Conservation (phyloP, 805 yeast species). For the Wickerhamomyces mucosus region DNA sequence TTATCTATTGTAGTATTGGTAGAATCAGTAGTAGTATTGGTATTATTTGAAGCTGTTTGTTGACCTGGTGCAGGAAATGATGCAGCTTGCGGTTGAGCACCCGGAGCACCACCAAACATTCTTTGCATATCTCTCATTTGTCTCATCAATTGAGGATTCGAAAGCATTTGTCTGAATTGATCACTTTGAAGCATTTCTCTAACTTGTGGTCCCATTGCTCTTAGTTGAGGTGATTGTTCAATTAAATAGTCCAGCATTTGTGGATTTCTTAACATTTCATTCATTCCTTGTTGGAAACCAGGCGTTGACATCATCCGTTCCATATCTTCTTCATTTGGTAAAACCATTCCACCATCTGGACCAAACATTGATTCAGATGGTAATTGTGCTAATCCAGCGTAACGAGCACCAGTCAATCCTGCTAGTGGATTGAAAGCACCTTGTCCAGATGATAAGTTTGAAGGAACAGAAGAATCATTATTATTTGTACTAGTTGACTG, state of each 20-base stretch:
- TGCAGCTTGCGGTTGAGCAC: constrained; percentile 19
- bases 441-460: constrained; percentile 77
- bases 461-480: constrained; percentile 40
- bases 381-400: constrained; percentile 84
- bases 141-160: constrained; percentile 81
- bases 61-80: constrained; percentile 45
- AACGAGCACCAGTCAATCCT: constrained; percentile 89
- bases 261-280: constrained; percentile 76
- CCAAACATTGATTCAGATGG: constrained; percentile 88
- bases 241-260: constrained; percentile 80
- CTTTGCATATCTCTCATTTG: constrained; percentile 71
- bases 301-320: constrained; percentile 74
- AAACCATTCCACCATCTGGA: constrained; percentile 81
- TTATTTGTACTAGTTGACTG: constrained; percentile 39
- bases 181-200: constrained; percentile 82
- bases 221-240: constrained; percentile 73
- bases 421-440: constrained; percentile 87
- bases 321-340: constrained; percentile 67
- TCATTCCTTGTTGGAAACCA: constrained; percentile 70
- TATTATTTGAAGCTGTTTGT: constrained; percentile 10
- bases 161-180: constrained; percentile 64
- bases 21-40: constrained; percentile 20
- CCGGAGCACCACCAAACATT: constrained; percentile 25
- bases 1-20: constrained; percentile 19
- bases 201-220: constrained; percentile 83